A percentile compares a stretch with the other conserved stretches of the same genome.
These are phyloP conservation scores for Caryopteris hybrid DNA, from an alignment of 305 asterid species.

Conservation along the genomic window DNA sequence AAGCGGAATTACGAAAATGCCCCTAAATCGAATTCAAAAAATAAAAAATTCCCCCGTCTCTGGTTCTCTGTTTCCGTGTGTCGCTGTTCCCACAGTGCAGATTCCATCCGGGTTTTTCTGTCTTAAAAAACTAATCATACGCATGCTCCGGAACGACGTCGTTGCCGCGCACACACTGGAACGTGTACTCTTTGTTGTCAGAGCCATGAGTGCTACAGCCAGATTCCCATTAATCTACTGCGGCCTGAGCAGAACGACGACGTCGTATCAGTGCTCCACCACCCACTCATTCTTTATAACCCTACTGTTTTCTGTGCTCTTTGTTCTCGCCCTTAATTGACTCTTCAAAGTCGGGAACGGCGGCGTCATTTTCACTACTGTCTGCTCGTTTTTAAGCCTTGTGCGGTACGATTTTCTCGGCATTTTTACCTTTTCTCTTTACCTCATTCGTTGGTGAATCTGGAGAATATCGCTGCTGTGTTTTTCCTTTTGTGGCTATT, in stretches of 20 bases:
- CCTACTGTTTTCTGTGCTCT: constrained; percentile 11
- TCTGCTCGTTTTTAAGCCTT: constrained; percentile 23
- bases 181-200: constrained; percentile 28
- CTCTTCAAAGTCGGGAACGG: constrained; percentile 17
- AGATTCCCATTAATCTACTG: constrained; percentile 17
- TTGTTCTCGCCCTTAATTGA: constrained; percentile 3
- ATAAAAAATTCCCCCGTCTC: constrained; percentile 19
- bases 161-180: constrained; percentile 2
- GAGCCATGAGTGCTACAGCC: constrained; percentile 27
- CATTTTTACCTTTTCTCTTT: constrained; percentile 19
- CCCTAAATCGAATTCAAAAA: constrained; percentile 12
- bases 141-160: constrained; percentile 17
- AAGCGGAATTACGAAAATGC: background rate
- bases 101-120: constrained; percentile 24
- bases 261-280: constrained; percentile 26
- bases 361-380: constrained; percentile 32
- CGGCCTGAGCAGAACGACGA: constrained; percentile 8
- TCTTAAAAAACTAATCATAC: background rate
- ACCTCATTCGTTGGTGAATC: constrained; percentile 9
- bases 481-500: background rate
- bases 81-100: constrained; percentile 27
- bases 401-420: constrained; percentile 20
- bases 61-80: constrained; percentile 29
- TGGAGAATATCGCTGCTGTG: background rate
- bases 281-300: background rate